Evolutionary conservation across 305 asterid species (phyloP), one percentile per base, ranked within the genome.

Genomic region (Caryopteris hybrid): DNA sequence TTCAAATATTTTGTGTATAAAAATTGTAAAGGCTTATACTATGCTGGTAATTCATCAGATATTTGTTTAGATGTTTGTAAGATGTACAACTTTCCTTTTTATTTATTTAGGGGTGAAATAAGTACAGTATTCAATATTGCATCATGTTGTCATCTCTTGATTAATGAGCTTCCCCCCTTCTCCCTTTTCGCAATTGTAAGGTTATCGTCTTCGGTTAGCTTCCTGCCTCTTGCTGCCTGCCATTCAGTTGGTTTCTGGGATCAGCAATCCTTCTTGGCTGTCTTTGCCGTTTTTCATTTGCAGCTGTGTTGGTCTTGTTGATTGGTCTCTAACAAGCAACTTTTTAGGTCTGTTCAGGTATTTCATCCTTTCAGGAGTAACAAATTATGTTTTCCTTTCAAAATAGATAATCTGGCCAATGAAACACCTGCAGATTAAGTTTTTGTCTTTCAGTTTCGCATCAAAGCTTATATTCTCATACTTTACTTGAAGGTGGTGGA

Each of bases 331-430:
- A 63, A 81, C 95, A 31, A 87, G 98, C 92, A 91, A 91, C 83
- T 91, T 91, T 83, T 81, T 88, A 69, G 96, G 98, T 69, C 91
- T 91, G 83, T 91, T 91, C 89, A 86, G 98, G 98, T 91, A 79
- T 67, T 81, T 67, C 31, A 51, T 72, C 80, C 62, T 62, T 42
- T 76, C 78, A 50, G 52, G 48, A 54, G 74, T 66, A 52, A 63
- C 58, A 51, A 23, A 47, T 41, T 29, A 54, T 29, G n/a, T 56
- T 45, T 62, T 54, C 25, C 23, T 71, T 76, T 22, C 9, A 39
- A 45, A 42, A 46, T 45, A 13, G n/a, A 60, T 10, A 29, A 43
- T 50, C 20, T 61, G 25, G 14, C 45, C 64, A 52, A 25, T 48
- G 23, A 48, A 69, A 57, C 46, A 14, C 17, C 57, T 13, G 16